phyloP scores from a whole-genome alignment of 108 stramenopile species.

The Nitzschia sp. region DNA sequence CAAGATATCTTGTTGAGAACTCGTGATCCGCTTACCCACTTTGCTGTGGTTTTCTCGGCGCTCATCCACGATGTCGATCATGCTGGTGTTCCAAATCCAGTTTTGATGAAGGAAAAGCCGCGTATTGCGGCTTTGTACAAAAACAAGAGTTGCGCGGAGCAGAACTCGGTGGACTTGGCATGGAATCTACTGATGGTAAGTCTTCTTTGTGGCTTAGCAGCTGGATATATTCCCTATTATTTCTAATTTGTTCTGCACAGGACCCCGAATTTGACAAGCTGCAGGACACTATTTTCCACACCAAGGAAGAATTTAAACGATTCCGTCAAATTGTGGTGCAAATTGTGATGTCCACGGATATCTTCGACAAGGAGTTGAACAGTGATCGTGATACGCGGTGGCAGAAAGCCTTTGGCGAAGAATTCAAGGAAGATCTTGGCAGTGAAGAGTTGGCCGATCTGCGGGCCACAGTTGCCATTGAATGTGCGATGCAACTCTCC shows the following conservation, averaged over 20 bases:
- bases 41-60: conserved; percentile 60
- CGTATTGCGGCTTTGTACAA: conserved; percentile 51
- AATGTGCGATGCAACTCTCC: conserved; percentile 14
- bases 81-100: conserved; percentile 27
- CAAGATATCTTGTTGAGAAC: conserved; percentile 11
- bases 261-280: conserved; percentile 21
- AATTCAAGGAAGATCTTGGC: not conserved
- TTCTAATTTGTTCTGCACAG: conserved; percentile 2
- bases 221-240: not conserved
- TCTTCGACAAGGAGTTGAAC: conserved; percentile 31
- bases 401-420: conserved; percentile 28
- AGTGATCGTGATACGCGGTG: conserved; percentile 19
- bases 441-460: conserved; percentile 2
- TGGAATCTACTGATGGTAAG: conserved; percentile 43
- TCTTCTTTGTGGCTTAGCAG: not conserved
- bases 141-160: conserved; percentile 56
- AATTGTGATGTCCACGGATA: conserved; percentile 57
- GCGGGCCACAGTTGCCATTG: conserved; percentile 10
- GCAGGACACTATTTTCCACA: conserved; percentile 36
- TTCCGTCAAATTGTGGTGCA: conserved; percentile 61
- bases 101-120: conserved; percentile 27
- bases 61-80: conserved; percentile 56
- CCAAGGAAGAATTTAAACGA: conserved; percentile 34
- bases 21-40: conserved; percentile 42
- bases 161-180: conserved; percentile 50